Base-by-base conservation (phyloP, 1,284 basidiomycete genomes). In the Spongiforma sp. region DNA sequence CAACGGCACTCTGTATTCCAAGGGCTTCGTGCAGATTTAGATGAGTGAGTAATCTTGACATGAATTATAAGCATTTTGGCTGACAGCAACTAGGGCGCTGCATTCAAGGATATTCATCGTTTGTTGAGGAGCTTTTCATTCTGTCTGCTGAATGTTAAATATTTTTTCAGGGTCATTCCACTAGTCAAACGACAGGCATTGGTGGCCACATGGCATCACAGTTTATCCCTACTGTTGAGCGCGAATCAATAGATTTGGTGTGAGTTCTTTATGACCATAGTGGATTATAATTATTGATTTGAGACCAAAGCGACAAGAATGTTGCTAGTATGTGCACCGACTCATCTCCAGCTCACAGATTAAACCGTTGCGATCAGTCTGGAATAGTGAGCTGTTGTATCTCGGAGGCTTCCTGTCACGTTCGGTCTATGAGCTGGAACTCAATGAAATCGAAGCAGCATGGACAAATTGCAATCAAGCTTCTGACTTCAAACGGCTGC, bases 221-320 rank as follows among this genome's bases (percentile, higher is more conserved):
- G 11, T 98, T 98, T 75, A 97, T 99, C 64, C 95, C 95, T 3
- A 99, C 96, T 0, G 96, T 99, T 2, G 96, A 99, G 78, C 87
- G 96, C 65, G 96, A 99, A 79, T 93, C 93, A 0, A 91, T 98
- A 64, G 96, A 98, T 78, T 79, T 95, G 12, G 89, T 93, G 88
- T 93, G 75, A 77, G 88, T 77, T 6, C 24, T 9, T 36, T 52
- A 36, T 39, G 7, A 0, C 4, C 3, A 4, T 15, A 0, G 0
- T 37, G 10, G 21, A 9, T 5, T 9, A 4, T 15, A 33, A 12
- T 1, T 59, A n/a, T 48, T 64, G 19, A 61, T 26, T 10, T 0
- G 14, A 33, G 21, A 59, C 21, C 0, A 7, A 60, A 92, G 90
- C 69, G 90, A 94, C 75, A 86, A 86, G 28, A 88, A 91, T 72